phyloP scores from a whole-genome alignment of 768 basidiomycete species.

The Mycena maculata region DNA sequence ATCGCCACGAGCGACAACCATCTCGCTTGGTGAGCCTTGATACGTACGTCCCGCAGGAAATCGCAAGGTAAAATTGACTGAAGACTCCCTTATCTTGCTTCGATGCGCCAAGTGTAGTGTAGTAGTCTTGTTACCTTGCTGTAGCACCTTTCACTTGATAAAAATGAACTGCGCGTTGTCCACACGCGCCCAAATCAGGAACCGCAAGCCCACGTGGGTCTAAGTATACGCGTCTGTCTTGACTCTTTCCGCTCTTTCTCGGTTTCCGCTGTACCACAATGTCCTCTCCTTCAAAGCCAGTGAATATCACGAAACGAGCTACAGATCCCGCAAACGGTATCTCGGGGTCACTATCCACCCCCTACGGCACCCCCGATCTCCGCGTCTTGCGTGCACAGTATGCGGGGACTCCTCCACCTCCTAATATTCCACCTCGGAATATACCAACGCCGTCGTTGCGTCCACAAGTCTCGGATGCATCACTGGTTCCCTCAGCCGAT shows the following conservation, averaged over 20 bases:
- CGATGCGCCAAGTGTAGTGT: too few relatives aligned
- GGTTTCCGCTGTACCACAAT: slow-evolving; percentile 46
- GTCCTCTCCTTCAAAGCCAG: slow-evolving; percentile 68
- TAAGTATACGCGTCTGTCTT: slow-evolving; percentile 10
- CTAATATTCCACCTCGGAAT: slow-evolving; percentile 65
- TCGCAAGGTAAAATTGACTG: too few relatives aligned
- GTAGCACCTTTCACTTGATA: not conserved
- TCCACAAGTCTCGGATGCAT: slow-evolving; percentile 28
- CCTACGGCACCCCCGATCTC: slow-evolving; percentile 72
- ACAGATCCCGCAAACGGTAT: slow-evolving; percentile 35
- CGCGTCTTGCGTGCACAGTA: slow-evolving; percentile 75
- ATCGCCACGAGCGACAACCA: too few relatives aligned
- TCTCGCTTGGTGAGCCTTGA: too few relatives aligned
- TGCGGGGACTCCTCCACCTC: slow-evolving; percentile 64
- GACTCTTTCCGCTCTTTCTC: not conserved
- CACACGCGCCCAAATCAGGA: not conserved
- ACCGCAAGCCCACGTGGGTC: slow-evolving; percentile 11
- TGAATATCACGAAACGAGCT: slow-evolving; percentile 56
- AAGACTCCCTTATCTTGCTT: too few relatives aligned
- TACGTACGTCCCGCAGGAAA: too few relatives aligned
- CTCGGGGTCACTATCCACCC: slow-evolving; percentile 49
- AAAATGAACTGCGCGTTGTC: not conserved
- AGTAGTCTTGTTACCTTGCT: not conserved
- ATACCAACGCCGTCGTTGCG: slow-evolving; percentile 36
- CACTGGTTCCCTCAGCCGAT: slow-evolving; percentile 31